Evolutionary conservation across 1,284 basidiomycete genomes (phyloP).

Genomic region (Coriolopsis trogii): DNA sequence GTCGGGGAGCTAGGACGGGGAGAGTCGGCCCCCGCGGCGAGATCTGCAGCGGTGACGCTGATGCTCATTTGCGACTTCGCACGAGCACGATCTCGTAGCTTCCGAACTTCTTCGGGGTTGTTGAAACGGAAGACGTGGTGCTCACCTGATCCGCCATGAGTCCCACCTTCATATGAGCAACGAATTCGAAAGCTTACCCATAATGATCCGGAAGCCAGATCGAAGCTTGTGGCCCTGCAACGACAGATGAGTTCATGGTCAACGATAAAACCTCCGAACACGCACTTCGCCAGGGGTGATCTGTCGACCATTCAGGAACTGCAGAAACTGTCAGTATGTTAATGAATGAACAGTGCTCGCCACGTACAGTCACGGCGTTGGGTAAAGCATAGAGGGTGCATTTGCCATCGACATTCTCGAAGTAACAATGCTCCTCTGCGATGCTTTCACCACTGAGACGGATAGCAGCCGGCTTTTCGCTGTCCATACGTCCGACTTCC

Average conservation of each 20-base stretch:
- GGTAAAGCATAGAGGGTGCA: slow-evolving; percentile 82
- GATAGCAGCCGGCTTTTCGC: slow-evolving; percentile 82
- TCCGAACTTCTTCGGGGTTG: slow-evolving; percentile 92
- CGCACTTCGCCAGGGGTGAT: slow-evolving; percentile 73
- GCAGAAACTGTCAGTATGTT: slow-evolving; percentile 13
- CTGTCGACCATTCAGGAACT: slow-evolving; percentile 94
- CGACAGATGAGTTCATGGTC: slow-evolving; percentile 10
- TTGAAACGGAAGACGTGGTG: slow-evolving; percentile 99
- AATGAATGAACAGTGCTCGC: slow-evolving; percentile 1
- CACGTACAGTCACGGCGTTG: slow-evolving; percentile 78
- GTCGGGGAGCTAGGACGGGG: slow-evolving; percentile 81
- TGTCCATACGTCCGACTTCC: slow-evolving; percentile 83
- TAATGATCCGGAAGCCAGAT: slow-evolving; percentile 94
- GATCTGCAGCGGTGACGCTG: slow-evolving; percentile 63
- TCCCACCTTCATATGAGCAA: not conserved
- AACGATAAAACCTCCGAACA: not conserved
- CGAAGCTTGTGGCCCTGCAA: slow-evolving; percentile 76
- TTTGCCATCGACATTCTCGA: slow-evolving; percentile 85
- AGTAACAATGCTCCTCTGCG: slow-evolving; percentile 88
- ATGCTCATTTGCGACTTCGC: slow-evolving; percentile 69
- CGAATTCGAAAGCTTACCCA: slow-evolving; percentile 54
- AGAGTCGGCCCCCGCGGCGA: slow-evolving; percentile 54
- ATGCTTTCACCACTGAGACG: slow-evolving; percentile 93
- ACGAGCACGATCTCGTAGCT: slow-evolving; percentile 79
- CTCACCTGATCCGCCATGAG: slow-evolving; percentile 62